A percentile compares a stretch with the other conserved stretches of the same genome.
phyloP scores from a whole-genome alignment of 495 filamentous ascomycete species.

The Neurospora cerealis region DNA sequence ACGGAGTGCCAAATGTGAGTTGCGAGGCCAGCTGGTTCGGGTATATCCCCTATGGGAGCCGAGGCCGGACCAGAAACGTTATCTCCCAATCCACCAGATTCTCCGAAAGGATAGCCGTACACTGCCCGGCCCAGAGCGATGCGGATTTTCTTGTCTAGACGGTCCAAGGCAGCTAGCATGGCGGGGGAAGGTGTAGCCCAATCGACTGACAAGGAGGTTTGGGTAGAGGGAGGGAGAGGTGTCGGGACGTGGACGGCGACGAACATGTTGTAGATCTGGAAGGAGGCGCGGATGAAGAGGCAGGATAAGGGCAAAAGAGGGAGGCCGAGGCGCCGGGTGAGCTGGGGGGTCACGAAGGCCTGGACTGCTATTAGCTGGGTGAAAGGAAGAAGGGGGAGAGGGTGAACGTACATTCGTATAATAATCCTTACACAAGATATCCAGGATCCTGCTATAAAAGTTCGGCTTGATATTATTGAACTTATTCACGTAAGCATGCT shows the following conservation, averaged over 20 bases:
- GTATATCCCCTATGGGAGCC: background rate
- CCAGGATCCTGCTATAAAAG: slow-evolving; percentile 80
- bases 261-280: slow-evolving; percentile 99
- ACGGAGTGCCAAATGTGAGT: slow-evolving; percentile 17
- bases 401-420: slow-evolving; percentile 64
- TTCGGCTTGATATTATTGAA: slow-evolving; percentile 93
- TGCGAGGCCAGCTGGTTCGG: slow-evolving; percentile 9
- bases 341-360: slow-evolving; percentile 76
- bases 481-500: slow-evolving; percentile 95
- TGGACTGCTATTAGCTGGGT: slow-evolving; percentile 17
- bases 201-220: slow-evolving; percentile 49
- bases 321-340: slow-evolving; percentile 82
- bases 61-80: background rate
- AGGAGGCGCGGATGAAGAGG: slow-evolving; percentile 86
- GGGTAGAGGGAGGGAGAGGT: slow-evolving; percentile 59
- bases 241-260: slow-evolving; percentile 72
- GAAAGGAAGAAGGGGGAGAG: background rate
- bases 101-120: slow-evolving; percentile 37
- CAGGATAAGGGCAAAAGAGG: slow-evolving; percentile 88
- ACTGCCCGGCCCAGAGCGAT: slow-evolving; percentile 59
- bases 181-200: slow-evolving; percentile 49
- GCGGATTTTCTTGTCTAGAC: slow-evolving; percentile 65
- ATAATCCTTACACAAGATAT: slow-evolving; percentile 93
- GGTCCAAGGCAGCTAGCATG: slow-evolving; percentile 60
- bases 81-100: slow-evolving; percentile 5